Base-by-base conservation (phyloP, 2,329 filamentous ascomycete species). In the Nemania diffusa region DNA sequence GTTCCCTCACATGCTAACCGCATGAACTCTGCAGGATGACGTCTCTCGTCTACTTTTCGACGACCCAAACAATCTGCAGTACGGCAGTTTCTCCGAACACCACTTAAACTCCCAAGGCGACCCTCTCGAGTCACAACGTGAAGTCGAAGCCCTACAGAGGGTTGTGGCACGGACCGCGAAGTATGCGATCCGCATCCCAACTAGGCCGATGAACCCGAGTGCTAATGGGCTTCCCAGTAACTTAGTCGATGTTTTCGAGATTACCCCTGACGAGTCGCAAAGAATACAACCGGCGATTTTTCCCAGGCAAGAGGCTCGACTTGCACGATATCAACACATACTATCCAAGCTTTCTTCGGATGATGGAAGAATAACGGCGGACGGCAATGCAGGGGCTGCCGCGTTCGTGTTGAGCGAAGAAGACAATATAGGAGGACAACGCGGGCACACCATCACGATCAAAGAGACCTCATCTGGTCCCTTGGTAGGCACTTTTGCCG, bases 171-270 rank as follows among this genome's bases (percentile, higher is more conserved):
- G 86, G 70, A 90, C 88, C 56, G 89, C 88, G 55, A 87, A 89
- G 88, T 90, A 82, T 70, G 83, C 75, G 53, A 50, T 52, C 55
- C 42, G 26, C 62, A 55, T 57, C 29, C 52, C 44, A 32, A n/a
- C 20, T 22, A 20, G 11, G 22, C 37, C 3, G 2, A 11, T 34
- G 3, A 3, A 7, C 22, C 22, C 7, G 13, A 32, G 17, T 22
- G 26, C 62, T 71, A 69, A 77, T 76, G 50, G 77, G n/a, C 29
- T 34, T 53, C 69, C 57, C 74, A 91, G 88, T 73, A 89, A 90
- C 73, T 87, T 91, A 79, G 88, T 91, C 67, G 88, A 91, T 75
- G 87, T 91, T 53, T 90, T 90, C 78, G 88, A 90, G 69, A 88
- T 90, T 74, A 84, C 85, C 40, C 86, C 87, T 24, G 84, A 85